Conservation (phyloP, 2,329 filamentous ascomycete species). For the Fusarium verticillioides region DNA sequence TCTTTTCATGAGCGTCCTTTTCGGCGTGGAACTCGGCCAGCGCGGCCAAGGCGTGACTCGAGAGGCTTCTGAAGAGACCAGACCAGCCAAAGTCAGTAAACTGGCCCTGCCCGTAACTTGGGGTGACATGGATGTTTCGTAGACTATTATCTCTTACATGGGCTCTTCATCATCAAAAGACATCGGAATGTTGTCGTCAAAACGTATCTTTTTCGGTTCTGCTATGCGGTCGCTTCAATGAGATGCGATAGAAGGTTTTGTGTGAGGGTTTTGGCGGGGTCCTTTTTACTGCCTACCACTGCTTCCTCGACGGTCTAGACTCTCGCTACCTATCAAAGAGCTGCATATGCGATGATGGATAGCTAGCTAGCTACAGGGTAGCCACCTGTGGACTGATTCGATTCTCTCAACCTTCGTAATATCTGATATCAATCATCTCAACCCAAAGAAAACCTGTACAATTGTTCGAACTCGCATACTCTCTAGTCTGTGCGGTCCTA, state of each 20-base stretch:
- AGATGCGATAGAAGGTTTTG: constrained; percentile 17
- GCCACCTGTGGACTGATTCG: background rate
- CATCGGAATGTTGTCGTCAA: constrained; percentile 36
- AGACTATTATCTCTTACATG: constrained; percentile 50
- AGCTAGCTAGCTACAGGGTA: constrained; percentile 37
- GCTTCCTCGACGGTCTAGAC: constrained; percentile 10
- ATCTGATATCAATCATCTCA: constrained; percentile 17
- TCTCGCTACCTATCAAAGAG: background rate
- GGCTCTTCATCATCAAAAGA: constrained; percentile 59
- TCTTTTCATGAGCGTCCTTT: constrained; percentile 71
- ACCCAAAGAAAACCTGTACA: constrained; percentile 46
- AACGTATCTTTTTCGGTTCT: background rate
- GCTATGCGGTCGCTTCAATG: background rate
- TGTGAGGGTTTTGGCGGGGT: constrained; percentile 32
- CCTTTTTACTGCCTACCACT: background rate
- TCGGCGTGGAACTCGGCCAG: constrained; percentile 80
- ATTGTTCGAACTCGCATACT: constrained; percentile 45
- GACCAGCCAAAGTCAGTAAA: constrained; percentile 16
- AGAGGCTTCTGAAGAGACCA: constrained; percentile 60
- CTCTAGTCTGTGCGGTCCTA: constrained; percentile 48
- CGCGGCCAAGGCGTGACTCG: constrained; percentile 72
- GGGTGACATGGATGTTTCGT: background rate
- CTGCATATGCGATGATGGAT: background rate
- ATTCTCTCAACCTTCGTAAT: background rate
- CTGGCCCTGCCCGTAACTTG: background rate